Conservation (phyloP, 345 rosid genomes). For the Melastoma malabathricum region DNA sequence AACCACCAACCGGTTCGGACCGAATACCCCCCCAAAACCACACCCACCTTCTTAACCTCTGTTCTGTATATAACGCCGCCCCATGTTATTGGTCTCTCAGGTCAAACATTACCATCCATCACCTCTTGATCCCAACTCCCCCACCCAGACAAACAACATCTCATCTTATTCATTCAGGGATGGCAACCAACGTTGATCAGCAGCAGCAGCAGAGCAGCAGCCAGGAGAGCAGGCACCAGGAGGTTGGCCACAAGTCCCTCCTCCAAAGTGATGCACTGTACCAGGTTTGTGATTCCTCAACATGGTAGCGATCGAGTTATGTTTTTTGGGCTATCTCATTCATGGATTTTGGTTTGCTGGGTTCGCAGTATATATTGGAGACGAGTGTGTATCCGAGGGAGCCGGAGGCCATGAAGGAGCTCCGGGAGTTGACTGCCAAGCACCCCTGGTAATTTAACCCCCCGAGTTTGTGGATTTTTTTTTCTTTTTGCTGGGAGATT, state of each 20-base stretch:
- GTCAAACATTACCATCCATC: background rate
- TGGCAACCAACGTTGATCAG: constrained; percentile 45
- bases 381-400: constrained; percentile 97
- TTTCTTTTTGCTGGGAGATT: background rate
- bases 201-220: constrained; percentile 23
- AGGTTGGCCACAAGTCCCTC: constrained; percentile 95
- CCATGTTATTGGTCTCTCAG: background rate
- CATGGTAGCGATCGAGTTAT: background rate
- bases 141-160: background rate
- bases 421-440: constrained; percentile 82
- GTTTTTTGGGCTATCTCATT: background rate
- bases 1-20: constrained; percentile 12
- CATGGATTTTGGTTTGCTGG: background rate
- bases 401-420: constrained; percentile 92
- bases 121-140: background rate
- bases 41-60: background rate
- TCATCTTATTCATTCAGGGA: constrained; percentile 3
- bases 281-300: constrained; percentile 33
- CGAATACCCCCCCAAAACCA: constrained; percentile 8
- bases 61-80: background rate
- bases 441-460: constrained; percentile 58
- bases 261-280: constrained; percentile 86
- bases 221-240: constrained; percentile 56
- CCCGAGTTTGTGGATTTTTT: background rate
- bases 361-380: constrained; percentile 72